A percentile compares a stretch with the other conserved stretches of the same genome.
Conservation (phyloP, 352 stramenopile species). For the Albugo candida region DNA sequence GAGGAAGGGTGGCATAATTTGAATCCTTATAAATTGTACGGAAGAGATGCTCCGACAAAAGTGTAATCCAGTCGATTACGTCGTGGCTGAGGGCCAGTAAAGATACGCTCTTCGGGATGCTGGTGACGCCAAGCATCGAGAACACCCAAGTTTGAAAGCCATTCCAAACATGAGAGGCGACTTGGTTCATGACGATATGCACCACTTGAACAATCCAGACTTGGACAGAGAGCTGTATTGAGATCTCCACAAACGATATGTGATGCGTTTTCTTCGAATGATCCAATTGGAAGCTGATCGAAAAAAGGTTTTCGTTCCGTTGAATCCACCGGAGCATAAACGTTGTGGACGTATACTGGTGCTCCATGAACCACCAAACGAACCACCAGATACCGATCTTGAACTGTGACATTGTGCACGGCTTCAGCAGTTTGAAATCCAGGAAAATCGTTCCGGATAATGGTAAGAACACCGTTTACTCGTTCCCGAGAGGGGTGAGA, state of each 20-base stretch:
- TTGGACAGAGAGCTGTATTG: constrained; percentile 3
- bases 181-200: neutral
- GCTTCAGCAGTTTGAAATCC: too few species aligned
- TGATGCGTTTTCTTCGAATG: neutral
- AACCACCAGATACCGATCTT: too few species aligned
- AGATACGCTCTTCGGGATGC: constrained; percentile 1
- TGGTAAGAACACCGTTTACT: too few species aligned
- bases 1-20: neutral
- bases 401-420: too few species aligned
- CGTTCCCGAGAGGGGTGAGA: too few species aligned
- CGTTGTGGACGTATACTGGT: too few species aligned
- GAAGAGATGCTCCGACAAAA: neutral
- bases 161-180: constrained; percentile 1
- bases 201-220: neutral
- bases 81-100: constrained; percentile 1
- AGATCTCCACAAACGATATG: constrained; percentile 11
- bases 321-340: too few species aligned
- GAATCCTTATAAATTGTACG: neutral
- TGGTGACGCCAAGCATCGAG: constrained; percentile 8
- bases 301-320: too few species aligned
- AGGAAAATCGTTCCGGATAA: too few species aligned
- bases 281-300: too few species aligned
- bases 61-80: constrained; percentile 12
- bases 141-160: constrained; percentile 6
- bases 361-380: too few species aligned